phyloP scores from a whole-genome alignment of 768 basidiomycete genomes.

The Tulasnella sp. region DNA sequence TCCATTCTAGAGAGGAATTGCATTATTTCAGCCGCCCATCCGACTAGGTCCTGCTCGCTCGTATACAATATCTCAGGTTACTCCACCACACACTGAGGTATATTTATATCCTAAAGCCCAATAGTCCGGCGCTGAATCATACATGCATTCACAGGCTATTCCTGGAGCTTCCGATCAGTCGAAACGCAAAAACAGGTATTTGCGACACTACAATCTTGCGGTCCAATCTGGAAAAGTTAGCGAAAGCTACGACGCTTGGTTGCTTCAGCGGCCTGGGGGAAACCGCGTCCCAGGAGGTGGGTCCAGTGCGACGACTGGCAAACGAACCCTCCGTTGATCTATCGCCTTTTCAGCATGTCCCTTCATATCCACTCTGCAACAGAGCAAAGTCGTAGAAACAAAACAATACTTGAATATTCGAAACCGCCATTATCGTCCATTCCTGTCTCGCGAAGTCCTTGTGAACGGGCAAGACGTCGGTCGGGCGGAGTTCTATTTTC shows the following conservation, averaged over 20 bases:
- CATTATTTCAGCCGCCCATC: not conserved
- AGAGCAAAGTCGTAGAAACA: not conserved
- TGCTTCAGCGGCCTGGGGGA: not conserved
- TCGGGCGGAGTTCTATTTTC: not conserved
- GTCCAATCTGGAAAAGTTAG: not conserved
- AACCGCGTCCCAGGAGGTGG: not conserved
- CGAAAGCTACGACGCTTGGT: not conserved
- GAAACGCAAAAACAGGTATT: not conserved
- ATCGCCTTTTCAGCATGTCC: not conserved
- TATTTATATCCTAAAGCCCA: not conserved
- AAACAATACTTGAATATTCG: not conserved
- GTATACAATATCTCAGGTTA: not conserved
- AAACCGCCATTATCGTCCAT: not conserved
- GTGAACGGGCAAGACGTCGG: not conserved
- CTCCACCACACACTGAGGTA: not conserved
- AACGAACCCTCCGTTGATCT: not conserved
- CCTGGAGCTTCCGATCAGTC: not conserved
- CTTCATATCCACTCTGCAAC: not conserved
- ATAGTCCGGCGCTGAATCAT: not conserved
- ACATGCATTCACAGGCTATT: not conserved
- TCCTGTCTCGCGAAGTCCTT: not conserved
- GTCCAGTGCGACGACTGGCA: not conserved
- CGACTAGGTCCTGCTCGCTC: not conserved
- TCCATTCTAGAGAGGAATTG: not conserved
- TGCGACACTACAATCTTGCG: not conserved